phyloP scores from a whole-genome alignment of 768 basidiomycete species.

The Amanita muscaria region DNA sequence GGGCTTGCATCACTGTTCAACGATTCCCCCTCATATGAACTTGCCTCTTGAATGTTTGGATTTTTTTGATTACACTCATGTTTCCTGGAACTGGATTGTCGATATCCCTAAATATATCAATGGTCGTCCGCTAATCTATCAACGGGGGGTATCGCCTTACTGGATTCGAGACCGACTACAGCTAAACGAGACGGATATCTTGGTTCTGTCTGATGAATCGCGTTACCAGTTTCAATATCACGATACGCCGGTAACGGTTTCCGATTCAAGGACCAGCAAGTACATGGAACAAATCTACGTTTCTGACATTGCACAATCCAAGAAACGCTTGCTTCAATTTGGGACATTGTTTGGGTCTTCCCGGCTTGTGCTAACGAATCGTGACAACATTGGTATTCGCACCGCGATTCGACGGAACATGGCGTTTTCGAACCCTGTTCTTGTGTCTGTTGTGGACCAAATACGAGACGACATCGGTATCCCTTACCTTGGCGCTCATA shows the following conservation, averaged over 20 bases:
- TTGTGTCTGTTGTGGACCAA: conserved; percentile 33
- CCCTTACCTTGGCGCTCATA: conserved; percentile 52
- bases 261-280: conserved; percentile 21
- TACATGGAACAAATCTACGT: conserved; percentile 37
- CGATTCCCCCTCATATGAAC: conserved; percentile 23
- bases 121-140: conserved; percentile 35
- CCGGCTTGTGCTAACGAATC: conserved; percentile 43
- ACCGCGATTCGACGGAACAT: conserved; percentile 44
- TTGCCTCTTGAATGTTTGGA: conserved; percentile 49
- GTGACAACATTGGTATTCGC: conserved; percentile 33
- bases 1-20: conserved; percentile 43
- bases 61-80: conserved; percentile 49
- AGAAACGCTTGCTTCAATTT: conserved; percentile 51
- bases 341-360: conserved; percentile 75
- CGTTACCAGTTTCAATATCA: conserved; percentile 61
- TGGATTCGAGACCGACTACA: conserved; percentile 39
- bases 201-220: conserved; percentile 40
- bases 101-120: conserved; percentile 34
- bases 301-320: conserved; percentile 27
- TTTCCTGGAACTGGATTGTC: conserved; percentile 68
- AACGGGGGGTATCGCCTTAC: conserved; percentile 39
- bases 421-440: conserved; percentile 42
- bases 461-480: conserved; percentile 37
- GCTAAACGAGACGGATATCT: conserved; percentile 31
- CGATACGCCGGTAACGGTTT: conserved; percentile 28